Base-by-base conservation (phyloP, 805 yeast species). In the Blastobotrys americana region DNA sequence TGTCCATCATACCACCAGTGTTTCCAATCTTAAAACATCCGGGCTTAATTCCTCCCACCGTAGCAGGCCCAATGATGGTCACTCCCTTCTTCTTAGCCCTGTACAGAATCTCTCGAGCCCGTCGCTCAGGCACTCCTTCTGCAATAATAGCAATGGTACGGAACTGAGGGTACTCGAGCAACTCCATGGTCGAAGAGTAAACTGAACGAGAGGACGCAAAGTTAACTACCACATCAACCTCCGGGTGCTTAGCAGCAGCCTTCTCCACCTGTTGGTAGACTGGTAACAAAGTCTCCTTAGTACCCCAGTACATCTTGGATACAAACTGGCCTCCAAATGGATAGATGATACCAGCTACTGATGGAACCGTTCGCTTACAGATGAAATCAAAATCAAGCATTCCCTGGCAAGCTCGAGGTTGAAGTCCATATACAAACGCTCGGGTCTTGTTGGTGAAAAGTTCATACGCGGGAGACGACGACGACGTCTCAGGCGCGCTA, bases 1-100 rank as follows among this genome's bases (percentile, higher is more conserved):
- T 69, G 60, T 69, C 73, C 73, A 69, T 70, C 73, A 69, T 69
- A 48, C 73, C 73, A 41, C 73, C 73, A 38, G 73, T 69, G 69
- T 69, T 69, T 37, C 73, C 73, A 52, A 69, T 66, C 64, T 69
- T 69, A 66, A 69, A 69, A 57, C 71, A 65, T 44, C 73, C 73
- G 19, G 73, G 73, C 65, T 69, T 69, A 65, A 69, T 70, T 19
- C 73, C 73, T 43, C 73, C 73, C 35, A 69, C 73, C 25, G 73
- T 69, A 35, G 73, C 73, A 18, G 73, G 73, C 16, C 73, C 73
- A 50, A 69, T 69, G 58, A 69, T 69, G 55, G 67, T 64, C 47
- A 70, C 73, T 34, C 70, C 71, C 64, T 65, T 66, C 58, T 66
- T 60, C 55, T 63, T 55, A 44, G 73, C 72, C 60, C 59, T 64